Conservation (phyloP, 305 asterid species). For the Plantago rigida region DNA sequence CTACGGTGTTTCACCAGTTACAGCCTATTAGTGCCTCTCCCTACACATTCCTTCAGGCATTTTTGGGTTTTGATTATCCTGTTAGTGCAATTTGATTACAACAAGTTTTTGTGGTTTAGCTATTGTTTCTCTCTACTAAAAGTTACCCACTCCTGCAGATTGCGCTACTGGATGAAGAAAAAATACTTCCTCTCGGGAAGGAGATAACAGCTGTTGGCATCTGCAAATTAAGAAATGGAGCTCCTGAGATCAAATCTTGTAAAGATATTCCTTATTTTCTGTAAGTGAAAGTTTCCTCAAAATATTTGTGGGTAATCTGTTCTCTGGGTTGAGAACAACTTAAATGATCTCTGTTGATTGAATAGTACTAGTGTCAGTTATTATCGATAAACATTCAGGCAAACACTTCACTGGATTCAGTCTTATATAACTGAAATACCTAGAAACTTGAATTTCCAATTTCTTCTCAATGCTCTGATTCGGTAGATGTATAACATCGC, state of each 20-base stretch:
- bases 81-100: slow-evolving; percentile 37
- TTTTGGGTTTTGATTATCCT: slow-evolving; percentile 56
- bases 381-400: not conserved
- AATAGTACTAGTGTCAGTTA: not conserved
- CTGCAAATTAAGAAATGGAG: slow-evolving; percentile 52
- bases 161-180: slow-evolving; percentile 77
- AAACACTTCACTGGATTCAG: too few relatives aligned
- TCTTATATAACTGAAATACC: not conserved
- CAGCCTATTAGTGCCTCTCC: slow-evolving; percentile 62
- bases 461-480: too few relatives aligned
- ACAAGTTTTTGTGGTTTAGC: slow-evolving; percentile 5
- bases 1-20: slow-evolving; percentile 59
- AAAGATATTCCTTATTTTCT: slow-evolving; percentile 70
- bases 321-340: not conserved
- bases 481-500: too few relatives aligned
- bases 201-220: slow-evolving; percentile 73
- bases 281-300: slow-evolving; percentile 37
- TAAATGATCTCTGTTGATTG: slow-evolving; percentile 12
- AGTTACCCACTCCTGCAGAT: slow-evolving; percentile 38
- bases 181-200: slow-evolving; percentile 76
- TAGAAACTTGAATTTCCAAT: not conserved
- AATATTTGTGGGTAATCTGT: too few relatives aligned
- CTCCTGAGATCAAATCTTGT: slow-evolving; percentile 63
- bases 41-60: slow-evolving; percentile 53
- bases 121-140: slow-evolving; percentile 2